These are phyloP conservation scores for Lepidopterella palustris DNA, from an alignment of 495 filamentous ascomycete genomes.

Conservation along the genomic window DNA sequence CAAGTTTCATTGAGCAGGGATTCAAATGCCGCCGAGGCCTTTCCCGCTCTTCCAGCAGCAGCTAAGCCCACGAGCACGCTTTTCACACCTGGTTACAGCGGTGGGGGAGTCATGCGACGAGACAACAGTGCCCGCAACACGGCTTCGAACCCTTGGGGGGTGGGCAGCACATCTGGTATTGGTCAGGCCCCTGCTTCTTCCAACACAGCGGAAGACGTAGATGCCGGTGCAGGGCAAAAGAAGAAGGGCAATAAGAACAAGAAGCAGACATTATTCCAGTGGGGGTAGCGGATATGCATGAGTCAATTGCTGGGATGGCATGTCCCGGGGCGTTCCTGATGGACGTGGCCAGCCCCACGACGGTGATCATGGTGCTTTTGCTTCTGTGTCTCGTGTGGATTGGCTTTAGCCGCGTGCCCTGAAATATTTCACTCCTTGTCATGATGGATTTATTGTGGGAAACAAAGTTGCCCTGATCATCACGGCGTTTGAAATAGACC, in stretches of 20 bases:
- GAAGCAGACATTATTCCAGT: slow-evolving; percentile 66
- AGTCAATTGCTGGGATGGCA: neutral
- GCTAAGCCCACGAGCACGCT: slow-evolving; percentile 72
- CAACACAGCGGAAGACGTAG: slow-evolving; percentile 23
- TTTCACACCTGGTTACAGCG: slow-evolving; percentile 62
- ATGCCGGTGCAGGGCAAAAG: slow-evolving; percentile 45
- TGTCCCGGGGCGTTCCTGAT: neutral
- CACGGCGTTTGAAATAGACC: neutral
- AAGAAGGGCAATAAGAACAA: slow-evolving; percentile 73
- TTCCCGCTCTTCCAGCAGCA: slow-evolving; percentile 75
- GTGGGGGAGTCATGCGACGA: slow-evolving; percentile 58
- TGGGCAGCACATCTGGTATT: slow-evolving; percentile 15
- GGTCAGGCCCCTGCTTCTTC: neutral
- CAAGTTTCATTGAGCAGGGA: slow-evolving; percentile 31
- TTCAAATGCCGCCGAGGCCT: slow-evolving; percentile 49
- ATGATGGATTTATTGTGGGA: no score
- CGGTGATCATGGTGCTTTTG: neutral
- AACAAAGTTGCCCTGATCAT: no score
- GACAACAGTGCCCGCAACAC: slow-evolving; percentile 44
- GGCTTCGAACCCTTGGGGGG: slow-evolving; percentile 44
- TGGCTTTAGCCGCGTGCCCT: neutral
- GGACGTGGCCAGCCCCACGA: neutral
- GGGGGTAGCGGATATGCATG: slow-evolving; percentile 24
- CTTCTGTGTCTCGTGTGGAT: neutral
- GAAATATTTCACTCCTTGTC: no score